These are phyloP conservation scores for Eucalyptus globulus DNA, from an alignment of 345 rosid genomes.

Conservation along the genomic window DNA sequence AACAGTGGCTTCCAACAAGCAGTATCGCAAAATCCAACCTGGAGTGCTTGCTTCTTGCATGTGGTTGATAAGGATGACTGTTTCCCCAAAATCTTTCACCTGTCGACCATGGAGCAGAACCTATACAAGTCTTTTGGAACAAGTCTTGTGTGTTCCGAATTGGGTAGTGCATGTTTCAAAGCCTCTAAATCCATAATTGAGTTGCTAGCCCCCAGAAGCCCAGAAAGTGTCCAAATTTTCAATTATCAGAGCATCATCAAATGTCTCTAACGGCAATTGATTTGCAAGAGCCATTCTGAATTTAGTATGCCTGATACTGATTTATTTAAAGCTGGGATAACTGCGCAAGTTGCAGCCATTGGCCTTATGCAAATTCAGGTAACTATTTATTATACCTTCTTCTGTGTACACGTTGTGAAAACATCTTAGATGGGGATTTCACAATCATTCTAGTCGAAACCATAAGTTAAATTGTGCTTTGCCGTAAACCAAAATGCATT, in stretches of 20 bases:
- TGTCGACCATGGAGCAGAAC: not conserved
- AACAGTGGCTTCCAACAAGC: slow-evolving; percentile 18
- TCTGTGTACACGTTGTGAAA: not conserved
- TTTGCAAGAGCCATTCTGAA: not conserved
- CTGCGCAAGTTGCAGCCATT: slow-evolving; percentile 8
- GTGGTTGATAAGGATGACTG: slow-evolving; percentile 21
- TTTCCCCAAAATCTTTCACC: slow-evolving; percentile 9
- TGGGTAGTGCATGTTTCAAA: slow-evolving; percentile 24
- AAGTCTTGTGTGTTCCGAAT: slow-evolving; percentile 21
- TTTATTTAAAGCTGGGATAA: slow-evolving; percentile 3
- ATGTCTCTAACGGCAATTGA: not conserved
- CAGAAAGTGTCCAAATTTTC: not conserved
- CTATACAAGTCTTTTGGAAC: slow-evolving; percentile 44
- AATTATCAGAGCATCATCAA: slow-evolving; percentile 1
- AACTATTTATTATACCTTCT: not conserved
- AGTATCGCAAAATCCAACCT: slow-evolving; percentile 5
- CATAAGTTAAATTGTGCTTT: not conserved
- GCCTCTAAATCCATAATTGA: slow-evolving; percentile 17
- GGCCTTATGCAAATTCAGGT: slow-evolving; percentile 12
- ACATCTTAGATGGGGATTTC: not conserved
- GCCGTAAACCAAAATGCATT: not conserved
- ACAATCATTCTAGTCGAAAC: not conserved
- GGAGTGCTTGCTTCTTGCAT: slow-evolving; percentile 52
- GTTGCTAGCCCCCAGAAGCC: slow-evolving; percentile 2
- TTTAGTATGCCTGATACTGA: not conserved